phyloP scores from a whole-genome alignment of 352 stramenopile genomes.

The Pythium folliculosum region DNA sequence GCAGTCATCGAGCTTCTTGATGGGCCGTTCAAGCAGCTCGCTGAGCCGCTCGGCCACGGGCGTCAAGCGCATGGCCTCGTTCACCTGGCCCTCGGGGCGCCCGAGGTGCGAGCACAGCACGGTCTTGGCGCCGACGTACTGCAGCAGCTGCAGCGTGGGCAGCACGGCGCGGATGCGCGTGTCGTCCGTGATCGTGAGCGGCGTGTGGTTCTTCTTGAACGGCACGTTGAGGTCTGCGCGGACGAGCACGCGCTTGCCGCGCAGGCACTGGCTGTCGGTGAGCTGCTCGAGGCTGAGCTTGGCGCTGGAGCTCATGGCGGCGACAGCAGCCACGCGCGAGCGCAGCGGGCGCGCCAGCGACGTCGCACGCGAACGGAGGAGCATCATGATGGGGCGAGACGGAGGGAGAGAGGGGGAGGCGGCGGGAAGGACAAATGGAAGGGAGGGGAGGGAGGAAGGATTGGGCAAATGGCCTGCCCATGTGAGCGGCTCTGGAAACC shows the following conservation, averaged over 20 bases:
- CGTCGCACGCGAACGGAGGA: constrained; percentile 21
- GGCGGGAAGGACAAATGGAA: background rate
- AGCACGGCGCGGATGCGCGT: constrained; percentile 95
- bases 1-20: constrained; percentile 95
- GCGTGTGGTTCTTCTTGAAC: constrained; percentile 89
- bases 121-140: constrained; percentile 94
- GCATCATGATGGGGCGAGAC: constrained; percentile 15
- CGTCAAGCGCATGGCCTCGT: constrained; percentile 80
- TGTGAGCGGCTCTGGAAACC: constrained; percentile 15
- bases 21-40: constrained; percentile 91
- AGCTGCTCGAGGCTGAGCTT: constrained; percentile 79
- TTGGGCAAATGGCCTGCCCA: background rate
- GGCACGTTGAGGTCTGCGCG: constrained; percentile 99
- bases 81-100: constrained; percentile 92
- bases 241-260: constrained; percentile 97
- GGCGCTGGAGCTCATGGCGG: constrained; percentile 42
- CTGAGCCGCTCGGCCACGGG: constrained; percentile 93
- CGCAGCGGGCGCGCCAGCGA: background rate
- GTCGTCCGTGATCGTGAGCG: constrained; percentile 95
- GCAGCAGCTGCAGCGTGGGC: constrained; percentile 92
- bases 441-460: background rate
- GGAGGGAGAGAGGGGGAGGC: background rate
- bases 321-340: constrained; percentile 7
- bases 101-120: constrained; percentile 97
- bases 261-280: constrained; percentile 66